Evolutionary conservation across 2,329 filamentous ascomycete species (phyloP).

Genomic region (Fusarium austroafricanum): DNA sequence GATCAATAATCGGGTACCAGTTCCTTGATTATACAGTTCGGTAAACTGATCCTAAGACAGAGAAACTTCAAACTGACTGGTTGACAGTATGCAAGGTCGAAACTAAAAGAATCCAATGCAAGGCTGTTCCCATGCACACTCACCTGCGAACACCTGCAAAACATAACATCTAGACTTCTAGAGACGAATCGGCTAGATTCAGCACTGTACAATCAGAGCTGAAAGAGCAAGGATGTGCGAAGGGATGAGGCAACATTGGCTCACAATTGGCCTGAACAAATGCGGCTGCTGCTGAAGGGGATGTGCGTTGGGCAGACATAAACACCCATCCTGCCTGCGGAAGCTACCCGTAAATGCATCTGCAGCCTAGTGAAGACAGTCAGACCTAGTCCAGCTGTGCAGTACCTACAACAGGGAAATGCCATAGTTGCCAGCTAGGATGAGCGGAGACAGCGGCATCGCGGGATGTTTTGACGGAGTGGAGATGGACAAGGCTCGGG

Average conservation of each 20-base stretch:
- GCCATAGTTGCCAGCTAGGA: slow-evolving; percentile 10
- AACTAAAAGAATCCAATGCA: slow-evolving; percentile 17
- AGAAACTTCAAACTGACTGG: slow-evolving; percentile 11
- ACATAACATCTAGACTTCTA: neutral
- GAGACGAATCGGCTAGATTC: slow-evolving; percentile 11
- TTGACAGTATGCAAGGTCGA: slow-evolving; percentile 9
- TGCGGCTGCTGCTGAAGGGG: slow-evolving; percentile 17
- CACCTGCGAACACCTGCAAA: slow-evolving; percentile 36
- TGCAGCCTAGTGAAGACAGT: neutral
- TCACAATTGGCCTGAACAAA: slow-evolving; percentile 23
- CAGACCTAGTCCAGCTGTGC: neutral
- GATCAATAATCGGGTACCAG: slow-evolving; percentile 16
- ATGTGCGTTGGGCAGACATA: slow-evolving; percentile 18
- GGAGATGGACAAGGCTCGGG: slow-evolving; percentile 34
- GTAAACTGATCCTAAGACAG: slow-evolving; percentile 20
- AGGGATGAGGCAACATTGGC: slow-evolving; percentile 11
- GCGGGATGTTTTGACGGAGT: slow-evolving; percentile 31
- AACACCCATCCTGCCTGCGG: slow-evolving; percentile 17
- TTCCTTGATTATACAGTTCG: slow-evolving; percentile 12
- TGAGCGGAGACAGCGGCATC: slow-evolving; percentile 32
- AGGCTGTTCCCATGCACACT: slow-evolving; percentile 10
- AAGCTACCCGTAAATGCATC: slow-evolving; percentile 20
- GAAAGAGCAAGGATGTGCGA: slow-evolving; percentile 25
- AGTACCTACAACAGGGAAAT: neutral
- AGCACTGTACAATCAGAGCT: slow-evolving; percentile 8